A percentile compares a stretch with the other conserved stretches of the same genome.
Conservation (phyloP, 1,284 basidiomycete genomes). For the Melampsora medusae region DNA sequence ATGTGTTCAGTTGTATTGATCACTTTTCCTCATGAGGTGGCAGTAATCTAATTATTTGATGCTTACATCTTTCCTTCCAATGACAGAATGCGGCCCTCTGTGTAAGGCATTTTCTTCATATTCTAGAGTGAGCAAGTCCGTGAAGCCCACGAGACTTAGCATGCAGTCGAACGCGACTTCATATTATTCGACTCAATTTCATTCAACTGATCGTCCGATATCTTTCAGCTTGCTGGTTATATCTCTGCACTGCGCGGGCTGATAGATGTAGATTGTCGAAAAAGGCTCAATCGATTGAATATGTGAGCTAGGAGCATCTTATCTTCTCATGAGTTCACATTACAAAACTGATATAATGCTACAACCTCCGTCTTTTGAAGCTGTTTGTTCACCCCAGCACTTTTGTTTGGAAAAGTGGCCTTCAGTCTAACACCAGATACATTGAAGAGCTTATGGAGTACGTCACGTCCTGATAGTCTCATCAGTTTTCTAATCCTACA, state of each 20-base stretch:
- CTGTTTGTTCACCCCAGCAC: constrained; percentile 53
- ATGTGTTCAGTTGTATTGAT: not conserved
- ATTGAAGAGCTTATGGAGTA: constrained; percentile 54
- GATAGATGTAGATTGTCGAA: not conserved
- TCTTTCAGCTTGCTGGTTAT: constrained; percentile 31
- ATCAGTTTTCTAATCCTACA: not conserved
- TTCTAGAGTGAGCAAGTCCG: not conserved
- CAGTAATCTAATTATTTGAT: not conserved
- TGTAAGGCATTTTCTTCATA: constrained; percentile 3
- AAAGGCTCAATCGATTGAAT: constrained; percentile 26
- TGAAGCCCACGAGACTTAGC: not conserved
- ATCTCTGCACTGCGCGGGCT: constrained; percentile 19
- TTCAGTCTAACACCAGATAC: constrained; percentile 56
- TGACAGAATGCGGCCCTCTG: constrained; percentile 27
- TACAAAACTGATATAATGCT: not conserved
- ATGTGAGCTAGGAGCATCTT: constrained; percentile 8
- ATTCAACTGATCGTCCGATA: not conserved
- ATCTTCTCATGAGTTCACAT: not conserved
- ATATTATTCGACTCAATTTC: not conserved
- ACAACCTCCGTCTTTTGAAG: constrained; percentile 49
- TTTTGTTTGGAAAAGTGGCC: constrained; percentile 58
- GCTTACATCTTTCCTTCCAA: not conserved
- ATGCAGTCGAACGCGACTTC: not conserved
- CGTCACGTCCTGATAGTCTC: not conserved
- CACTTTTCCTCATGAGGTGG: not conserved